Evolutionary conservation across 345 rosid species (phyloP).

Genomic region (rapeseed (Brassica napus)): DNA sequence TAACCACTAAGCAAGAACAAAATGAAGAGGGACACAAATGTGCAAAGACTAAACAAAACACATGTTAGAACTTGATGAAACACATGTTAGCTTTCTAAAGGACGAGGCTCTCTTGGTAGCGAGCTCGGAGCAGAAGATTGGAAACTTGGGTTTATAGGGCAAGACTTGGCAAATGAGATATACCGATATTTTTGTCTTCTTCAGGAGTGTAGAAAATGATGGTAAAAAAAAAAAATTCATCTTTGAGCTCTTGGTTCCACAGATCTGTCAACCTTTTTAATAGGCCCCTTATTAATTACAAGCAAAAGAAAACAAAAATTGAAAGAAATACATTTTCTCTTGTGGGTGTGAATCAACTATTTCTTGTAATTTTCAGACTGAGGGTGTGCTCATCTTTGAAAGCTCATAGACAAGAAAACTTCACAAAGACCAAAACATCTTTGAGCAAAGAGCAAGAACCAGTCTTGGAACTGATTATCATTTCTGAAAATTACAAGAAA

Average conservation of each 20-base stretch:
- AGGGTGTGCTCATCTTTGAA: no score
- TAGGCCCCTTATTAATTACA: no score
- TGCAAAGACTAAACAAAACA: background rate
- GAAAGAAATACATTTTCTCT: background rate
- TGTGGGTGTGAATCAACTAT: no score
- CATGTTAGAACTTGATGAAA: constrained; percentile 14
- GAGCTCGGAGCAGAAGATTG: constrained; percentile 20
- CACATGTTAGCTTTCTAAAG: constrained; percentile 20
- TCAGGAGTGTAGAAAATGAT: constrained; percentile 33
- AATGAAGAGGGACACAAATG: background rate
- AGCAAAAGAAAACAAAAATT: no score
- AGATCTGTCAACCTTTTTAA: background rate
- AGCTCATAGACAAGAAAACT: no score
- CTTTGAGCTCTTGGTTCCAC: no score
- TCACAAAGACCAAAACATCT: no score
- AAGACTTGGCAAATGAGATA: constrained; percentile 55
- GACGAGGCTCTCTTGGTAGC: constrained; percentile 24
- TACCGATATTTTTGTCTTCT: constrained; percentile 80
- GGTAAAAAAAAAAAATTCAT: no score
- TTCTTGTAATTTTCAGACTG: no score
- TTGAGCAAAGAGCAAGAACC: no score
- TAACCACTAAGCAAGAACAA: constrained; percentile 16
- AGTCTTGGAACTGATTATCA: no score
- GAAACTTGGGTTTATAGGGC: constrained; percentile 42
- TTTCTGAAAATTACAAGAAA: no score